Base-by-base conservation (phyloP, 495 filamentous ascomycete genomes). In the Neohortaea acidophila region DNA sequence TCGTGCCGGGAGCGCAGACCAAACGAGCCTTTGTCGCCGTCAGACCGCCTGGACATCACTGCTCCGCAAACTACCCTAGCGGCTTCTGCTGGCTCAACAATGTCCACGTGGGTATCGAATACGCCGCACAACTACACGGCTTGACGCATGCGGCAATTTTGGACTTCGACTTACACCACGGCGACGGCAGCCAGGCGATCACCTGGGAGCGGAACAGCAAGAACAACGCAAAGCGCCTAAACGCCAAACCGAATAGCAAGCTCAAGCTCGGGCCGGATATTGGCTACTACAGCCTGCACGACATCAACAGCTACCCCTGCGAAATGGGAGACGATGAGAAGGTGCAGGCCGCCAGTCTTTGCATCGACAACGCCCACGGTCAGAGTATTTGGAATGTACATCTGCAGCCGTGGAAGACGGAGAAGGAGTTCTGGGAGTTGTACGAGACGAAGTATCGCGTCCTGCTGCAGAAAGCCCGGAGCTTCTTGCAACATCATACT, bases 61-160 rank as follows among this genome's bases (percentile, higher is more conserved):
- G 89, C 58, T 89, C 86, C 3, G 73, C 84, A 2, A 68, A 73
- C 26, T 72, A 77, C 41, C 89, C 89, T 0, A 94, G 84, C 1
- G 89, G 89, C 1, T 97, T 97, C 57, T 97, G 89, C 60, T 97
- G 89, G 89, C 58, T 97, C 39, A 97, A 97, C 57, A 97, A 97
- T 54, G 84, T 96, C 5, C 87, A 94, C 53, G 84, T 96, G 22
- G 91, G 89, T 0, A 92, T 96, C 41, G 81, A 87, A 49, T 79
- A 94, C 52, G 89, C 77, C 9, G 75, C 80, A 3, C 68, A 81
- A 40, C 71, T 67, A 33, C 75, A 94, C 51, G 86, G 81, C 5
- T 56, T 96, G 27, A 94, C 85, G 0, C 89, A 96, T 56, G 87
- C 84, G 0, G 89, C 84, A 4, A 97, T 97, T 45, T 73, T 97